These are phyloP conservation scores for Syzygium syzygioides DNA, from an alignment of 441 rosid genomes.

Conservation along the genomic window DNA sequence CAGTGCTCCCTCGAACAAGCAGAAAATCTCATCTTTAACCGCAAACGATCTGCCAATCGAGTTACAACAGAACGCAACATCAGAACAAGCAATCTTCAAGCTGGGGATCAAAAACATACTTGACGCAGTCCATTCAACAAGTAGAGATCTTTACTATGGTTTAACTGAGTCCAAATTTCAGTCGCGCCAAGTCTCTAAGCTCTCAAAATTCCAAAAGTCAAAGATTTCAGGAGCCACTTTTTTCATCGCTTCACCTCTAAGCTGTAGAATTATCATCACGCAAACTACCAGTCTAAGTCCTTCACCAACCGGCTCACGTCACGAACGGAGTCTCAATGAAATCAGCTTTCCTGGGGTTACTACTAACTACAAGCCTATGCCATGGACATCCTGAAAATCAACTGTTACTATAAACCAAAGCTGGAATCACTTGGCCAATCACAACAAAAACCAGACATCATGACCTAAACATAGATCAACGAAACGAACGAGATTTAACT, in stretches of 20 bases:
- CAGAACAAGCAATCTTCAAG: not conserved
- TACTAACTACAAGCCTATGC: not conserved
- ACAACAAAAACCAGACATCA: not conserved
- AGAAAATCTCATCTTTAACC: conserved; percentile 86
- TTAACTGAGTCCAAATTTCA: not conserved
- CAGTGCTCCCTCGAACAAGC: conserved; percentile 86
- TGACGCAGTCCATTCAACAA: not conserved
- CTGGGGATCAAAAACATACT: not conserved
- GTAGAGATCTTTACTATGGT: not conserved
- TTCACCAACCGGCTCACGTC: not conserved
- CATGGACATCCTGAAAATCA: not conserved
- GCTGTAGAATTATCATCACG: not conserved
- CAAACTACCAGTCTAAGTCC: not conserved
- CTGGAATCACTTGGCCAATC: not conserved
- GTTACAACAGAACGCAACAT: not conserved
- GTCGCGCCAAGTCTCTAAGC: not conserved
- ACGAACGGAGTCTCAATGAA: not conserved
- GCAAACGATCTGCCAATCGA: conserved; percentile 62
- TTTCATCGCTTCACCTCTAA: not conserved
- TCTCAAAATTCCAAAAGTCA: not conserved
- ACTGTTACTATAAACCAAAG: not conserved
- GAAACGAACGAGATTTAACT: not conserved
- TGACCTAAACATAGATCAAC: not conserved
- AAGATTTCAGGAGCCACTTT: not conserved
- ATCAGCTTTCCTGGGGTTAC: not conserved